Conservation (phyloP, 768 basidiomycete species). For the Candolleomyces aberdarensis region DNA sequence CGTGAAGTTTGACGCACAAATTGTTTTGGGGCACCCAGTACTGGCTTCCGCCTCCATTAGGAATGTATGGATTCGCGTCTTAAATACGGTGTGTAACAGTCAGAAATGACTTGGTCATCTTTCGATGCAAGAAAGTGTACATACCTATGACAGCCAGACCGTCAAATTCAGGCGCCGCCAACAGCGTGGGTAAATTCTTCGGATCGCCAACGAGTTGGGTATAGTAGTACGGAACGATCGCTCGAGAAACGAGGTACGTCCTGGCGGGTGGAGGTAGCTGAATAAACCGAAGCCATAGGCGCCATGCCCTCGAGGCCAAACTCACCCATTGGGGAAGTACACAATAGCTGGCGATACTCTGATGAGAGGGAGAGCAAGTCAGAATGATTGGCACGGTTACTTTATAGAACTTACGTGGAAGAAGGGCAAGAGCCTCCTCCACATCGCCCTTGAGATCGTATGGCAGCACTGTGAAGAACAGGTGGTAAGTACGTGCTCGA, state of each 20-base stretch:
- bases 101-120: not conserved
- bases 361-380: conserved; percentile 34
- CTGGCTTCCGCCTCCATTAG: conserved; percentile 56
- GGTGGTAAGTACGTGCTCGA: not conserved
- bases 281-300: not conserved
- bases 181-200: conserved; percentile 60
- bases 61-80: conserved; percentile 77
- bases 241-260: conserved; percentile 62
- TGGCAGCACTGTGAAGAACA: conserved; percentile 48
- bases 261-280: conserved; percentile 27
- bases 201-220: conserved; percentile 79
- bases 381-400: not conserved
- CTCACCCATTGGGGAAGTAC: conserved; percentile 72
- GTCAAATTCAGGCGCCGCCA: conserved; percentile 56
- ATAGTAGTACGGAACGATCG: conserved; percentile 74
- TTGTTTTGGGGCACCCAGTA: conserved; percentile 66
- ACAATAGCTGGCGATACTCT: conserved; percentile 58
- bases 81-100: not conserved
- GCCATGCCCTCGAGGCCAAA: not conserved
- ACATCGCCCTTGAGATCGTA: conserved; percentile 62
- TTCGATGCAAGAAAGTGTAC: conserved; percentile 5
- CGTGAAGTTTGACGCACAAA: conserved; percentile 41
- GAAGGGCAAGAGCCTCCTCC: conserved; percentile 56
- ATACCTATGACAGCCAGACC: conserved; percentile 77
- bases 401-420: conserved; percentile 43